Percentiles rank a stretch among this genome's conserved stretches.
phyloP scores from a whole-genome alignment of 2,329 filamentous ascomycete genomes.

The Trichophyton benhamiae region DNA sequence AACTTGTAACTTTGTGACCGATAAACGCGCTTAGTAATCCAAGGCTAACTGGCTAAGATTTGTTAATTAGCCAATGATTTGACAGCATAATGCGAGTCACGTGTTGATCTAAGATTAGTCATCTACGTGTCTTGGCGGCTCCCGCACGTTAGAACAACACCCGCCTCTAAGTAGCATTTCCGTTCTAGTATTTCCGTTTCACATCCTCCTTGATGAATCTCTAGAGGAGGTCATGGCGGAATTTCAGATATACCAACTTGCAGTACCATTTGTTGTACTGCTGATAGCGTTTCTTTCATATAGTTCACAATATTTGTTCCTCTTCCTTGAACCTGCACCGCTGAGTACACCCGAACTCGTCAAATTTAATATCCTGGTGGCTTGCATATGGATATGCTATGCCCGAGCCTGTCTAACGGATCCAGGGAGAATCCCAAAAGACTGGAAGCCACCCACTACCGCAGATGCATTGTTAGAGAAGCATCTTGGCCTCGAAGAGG shows the following conservation, averaged over 20 bases:
- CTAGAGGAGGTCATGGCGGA: slow-evolving; percentile 14
- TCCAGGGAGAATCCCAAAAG: slow-evolving; percentile 42
- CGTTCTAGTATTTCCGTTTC: no score
- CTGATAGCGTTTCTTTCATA: slow-evolving; percentile 50
- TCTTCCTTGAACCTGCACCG: slow-evolving; percentile 41
- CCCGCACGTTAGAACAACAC: no score
- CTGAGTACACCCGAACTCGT: slow-evolving; percentile 39
- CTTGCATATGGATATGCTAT: slow-evolving; percentile 48
- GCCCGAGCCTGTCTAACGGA: slow-evolving; percentile 47
- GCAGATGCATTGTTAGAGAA: slow-evolving; percentile 7
- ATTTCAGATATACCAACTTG: slow-evolving; percentile 31
- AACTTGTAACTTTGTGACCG: no score
- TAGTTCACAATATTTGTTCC: slow-evolving; percentile 48
- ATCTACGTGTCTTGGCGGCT: no score
- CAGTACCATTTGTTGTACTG: slow-evolving; percentile 41
- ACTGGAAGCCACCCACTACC: slow-evolving; percentile 21
- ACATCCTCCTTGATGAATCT: not conserved
- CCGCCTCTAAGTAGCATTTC: no score
- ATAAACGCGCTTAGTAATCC: no score
- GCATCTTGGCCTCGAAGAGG: slow-evolving; percentile 14
- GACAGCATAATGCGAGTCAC: no score
- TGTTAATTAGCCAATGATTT: no score
- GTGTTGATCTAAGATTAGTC: no score
- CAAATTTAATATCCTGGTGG: slow-evolving; percentile 43
- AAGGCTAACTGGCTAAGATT: no score